Percentiles rank a stretch among this genome's conserved stretches.
phyloP scores from a whole-genome alignment of 495 filamentous ascomycete species.

The Xylaria nigripes region DNA sequence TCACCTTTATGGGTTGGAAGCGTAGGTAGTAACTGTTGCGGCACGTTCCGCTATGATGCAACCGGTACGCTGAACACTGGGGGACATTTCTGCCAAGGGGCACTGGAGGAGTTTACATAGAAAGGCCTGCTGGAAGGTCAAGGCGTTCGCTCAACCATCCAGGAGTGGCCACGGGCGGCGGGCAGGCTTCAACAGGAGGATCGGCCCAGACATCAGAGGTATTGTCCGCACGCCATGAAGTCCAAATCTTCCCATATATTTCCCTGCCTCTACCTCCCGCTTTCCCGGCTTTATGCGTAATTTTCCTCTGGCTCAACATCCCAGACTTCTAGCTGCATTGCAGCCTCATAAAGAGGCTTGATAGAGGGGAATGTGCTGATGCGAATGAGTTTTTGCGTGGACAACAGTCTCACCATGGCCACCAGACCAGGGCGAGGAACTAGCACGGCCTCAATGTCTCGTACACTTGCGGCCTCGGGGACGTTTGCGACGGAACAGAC shows the following conservation, averaged over 20 bases:
- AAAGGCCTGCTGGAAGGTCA: slow-evolving; percentile 10
- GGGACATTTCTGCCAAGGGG: not conserved
- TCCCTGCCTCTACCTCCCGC: not conserved
- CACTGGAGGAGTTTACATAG: slow-evolving; percentile 11
- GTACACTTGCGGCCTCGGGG: slow-evolving; percentile 9
- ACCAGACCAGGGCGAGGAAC: not conserved
- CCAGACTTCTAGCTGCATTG: slow-evolving; percentile 22
- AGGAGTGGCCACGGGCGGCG: not conserved
- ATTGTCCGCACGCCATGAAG: not conserved
- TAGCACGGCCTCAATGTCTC: slow-evolving; percentile 14
- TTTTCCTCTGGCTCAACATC: not conserved
- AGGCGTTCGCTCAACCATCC: not conserved
- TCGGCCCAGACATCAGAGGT: not conserved
- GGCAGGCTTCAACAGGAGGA: too few species aligned
- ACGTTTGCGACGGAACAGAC: slow-evolving; percentile 17
- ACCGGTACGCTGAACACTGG: not conserved
- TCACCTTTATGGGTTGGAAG: too few species aligned
- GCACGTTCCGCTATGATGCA: too few species aligned
- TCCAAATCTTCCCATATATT: not conserved
- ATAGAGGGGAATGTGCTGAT: slow-evolving; percentile 4
- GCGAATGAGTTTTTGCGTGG: slow-evolving; percentile 6
- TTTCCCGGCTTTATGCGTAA: not conserved
- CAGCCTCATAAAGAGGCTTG: slow-evolving; percentile 7
- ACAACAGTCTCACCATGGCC: slow-evolving; percentile 11
- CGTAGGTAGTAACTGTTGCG: too few species aligned